Conservation (phyloP, 106 monocot genomes). For the Phalaenopsis equestris region DNA sequence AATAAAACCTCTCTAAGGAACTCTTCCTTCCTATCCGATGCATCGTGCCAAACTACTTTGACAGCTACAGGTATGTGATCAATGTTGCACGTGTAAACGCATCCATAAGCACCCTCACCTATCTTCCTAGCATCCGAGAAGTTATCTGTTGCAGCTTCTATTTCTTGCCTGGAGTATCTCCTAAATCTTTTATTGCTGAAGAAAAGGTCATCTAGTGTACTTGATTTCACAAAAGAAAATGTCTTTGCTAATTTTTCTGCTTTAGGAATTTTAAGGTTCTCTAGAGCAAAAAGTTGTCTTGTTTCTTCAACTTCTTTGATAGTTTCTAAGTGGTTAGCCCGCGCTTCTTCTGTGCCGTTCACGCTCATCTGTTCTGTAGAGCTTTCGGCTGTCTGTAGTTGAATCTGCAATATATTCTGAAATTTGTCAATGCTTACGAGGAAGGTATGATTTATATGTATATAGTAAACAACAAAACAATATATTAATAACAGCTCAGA, state of each 20-base stretch:
- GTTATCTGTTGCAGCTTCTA: slow-evolving; percentile 72
- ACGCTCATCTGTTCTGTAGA: slow-evolving; percentile 49
- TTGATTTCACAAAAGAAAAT: slow-evolving; percentile 32
- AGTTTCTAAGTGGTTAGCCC: slow-evolving; percentile 38
- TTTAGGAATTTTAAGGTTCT: slow-evolving; percentile 35
- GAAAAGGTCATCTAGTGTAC: slow-evolving; percentile 31
- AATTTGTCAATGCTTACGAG: not conserved
- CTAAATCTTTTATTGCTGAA: slow-evolving; percentile 36
- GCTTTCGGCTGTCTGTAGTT: slow-evolving; percentile 42
- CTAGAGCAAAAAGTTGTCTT: slow-evolving; percentile 29
- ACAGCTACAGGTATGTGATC: slow-evolving; percentile 85
- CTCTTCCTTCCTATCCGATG: slow-evolving; percentile 50
- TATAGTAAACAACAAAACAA: too few species aligned
- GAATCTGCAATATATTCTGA: slow-evolving; percentile 31
- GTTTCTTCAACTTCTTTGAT: slow-evolving; percentile 43
- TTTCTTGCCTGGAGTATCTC: slow-evolving; percentile 58
- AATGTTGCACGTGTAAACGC: slow-evolving; percentile 73
- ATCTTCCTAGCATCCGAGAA: slow-evolving; percentile 81
- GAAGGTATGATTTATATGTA: too few species aligned
- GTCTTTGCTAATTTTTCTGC: slow-evolving; percentile 37
- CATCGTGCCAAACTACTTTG: slow-evolving; percentile 63
- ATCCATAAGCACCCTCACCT: slow-evolving; percentile 77
- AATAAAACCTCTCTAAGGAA: slow-evolving; percentile 74
- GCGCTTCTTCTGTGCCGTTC: slow-evolving; percentile 42
- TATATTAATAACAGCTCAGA: too few species aligned